Evolutionary conservation across 2,329 filamentous ascomycete species (phyloP), one percentile per base, ranked within the genome.

Genomic region (Talaromyces sp.): DNA sequence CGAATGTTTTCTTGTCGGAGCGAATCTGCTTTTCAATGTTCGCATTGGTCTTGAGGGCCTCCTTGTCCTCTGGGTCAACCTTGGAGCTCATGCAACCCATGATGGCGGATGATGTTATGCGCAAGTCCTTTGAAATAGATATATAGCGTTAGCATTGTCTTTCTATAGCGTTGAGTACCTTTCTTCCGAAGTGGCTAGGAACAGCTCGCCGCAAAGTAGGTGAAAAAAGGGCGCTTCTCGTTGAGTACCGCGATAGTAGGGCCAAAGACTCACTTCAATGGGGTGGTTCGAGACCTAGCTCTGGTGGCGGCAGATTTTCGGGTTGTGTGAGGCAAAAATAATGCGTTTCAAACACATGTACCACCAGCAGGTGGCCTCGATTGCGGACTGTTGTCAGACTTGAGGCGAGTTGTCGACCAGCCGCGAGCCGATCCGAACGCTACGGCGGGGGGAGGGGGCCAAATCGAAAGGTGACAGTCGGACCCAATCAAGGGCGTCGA

Each of bases 21-120:
- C 90, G 89, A 69, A 99, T 85, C 69, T 86, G 80, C 77, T 89
- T 90, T 73, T 99, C 95, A 68, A 99, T 92, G 74, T 95, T 91
- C 68, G 75, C 75, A 71, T 77, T 81, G 31, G 73, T 73, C 62
- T 74, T 74, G 21, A 70, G 49, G 17, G 76, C 77, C 26, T 78
- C 74, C 68, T 74, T 78, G 58, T 79, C 77, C 59, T 67, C 69
- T 60, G 68, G 63, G 43, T 76, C 75, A 51, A 71, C 65, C 62
- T 78, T 78, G 11, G 78, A 80, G 59, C 69, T 73, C 62, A 74
- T 72, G 62, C 78, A 80, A 65, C 78, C 78, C 78, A 80, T 80
- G 59, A 62, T 74, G 53, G 26, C 41, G 49, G 54, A 11, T 29
- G 24, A n/a, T 29, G 31, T 17, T 14, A 13, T 24, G 27, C 49